Conservation (phyloP, 129 eudicot species). For the Oenanthe sinensis region DNA sequence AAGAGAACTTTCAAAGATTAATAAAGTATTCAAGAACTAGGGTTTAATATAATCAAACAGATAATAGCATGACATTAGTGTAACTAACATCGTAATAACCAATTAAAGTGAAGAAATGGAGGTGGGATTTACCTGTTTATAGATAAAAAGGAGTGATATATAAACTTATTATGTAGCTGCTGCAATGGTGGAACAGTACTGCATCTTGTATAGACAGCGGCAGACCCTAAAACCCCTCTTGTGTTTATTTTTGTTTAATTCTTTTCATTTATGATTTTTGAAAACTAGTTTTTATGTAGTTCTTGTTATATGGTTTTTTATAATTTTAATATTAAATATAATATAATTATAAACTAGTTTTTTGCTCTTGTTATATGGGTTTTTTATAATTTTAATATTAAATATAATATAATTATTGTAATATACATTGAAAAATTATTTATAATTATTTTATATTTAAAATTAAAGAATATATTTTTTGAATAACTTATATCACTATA, state of each 20-base stretch:
- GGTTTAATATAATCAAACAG: neutral
- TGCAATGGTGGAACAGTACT: neutral
- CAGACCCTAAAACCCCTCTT: conserved; percentile 1
- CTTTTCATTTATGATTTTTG: no score
- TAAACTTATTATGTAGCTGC: neutral
- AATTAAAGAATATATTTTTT: no score
- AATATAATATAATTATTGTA: no score
- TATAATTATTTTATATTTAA: no score
- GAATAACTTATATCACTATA: no score
- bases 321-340: no score
- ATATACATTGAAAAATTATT: no score
- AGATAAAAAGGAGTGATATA: neutral
- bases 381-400: no score
- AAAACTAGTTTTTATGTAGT: no score
- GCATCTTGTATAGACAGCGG: neutral
- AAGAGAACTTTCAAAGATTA: neutral
- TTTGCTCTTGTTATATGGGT: no score
- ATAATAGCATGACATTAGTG: neutral
- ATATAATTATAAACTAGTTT: no score
- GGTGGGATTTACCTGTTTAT: neutral
- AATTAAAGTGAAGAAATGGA: neutral
- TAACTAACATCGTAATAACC: neutral
- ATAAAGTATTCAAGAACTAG: neutral
- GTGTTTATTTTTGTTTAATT: neutral
- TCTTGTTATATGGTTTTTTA: no score